Conservation (phyloP, 371 early-diverging fungal species). For the Circinella umbellata region DNA sequence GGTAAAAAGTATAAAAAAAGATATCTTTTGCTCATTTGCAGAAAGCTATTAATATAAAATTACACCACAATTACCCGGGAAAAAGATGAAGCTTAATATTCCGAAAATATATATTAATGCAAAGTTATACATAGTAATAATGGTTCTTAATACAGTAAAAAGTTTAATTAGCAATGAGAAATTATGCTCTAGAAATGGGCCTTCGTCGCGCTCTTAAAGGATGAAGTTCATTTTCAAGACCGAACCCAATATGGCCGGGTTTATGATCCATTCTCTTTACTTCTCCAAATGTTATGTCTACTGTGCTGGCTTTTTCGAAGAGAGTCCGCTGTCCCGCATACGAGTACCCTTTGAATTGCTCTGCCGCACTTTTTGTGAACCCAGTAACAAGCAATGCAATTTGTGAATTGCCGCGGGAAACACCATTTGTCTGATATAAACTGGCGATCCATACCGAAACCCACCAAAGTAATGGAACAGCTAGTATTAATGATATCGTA, state of each 20-base stretch:
- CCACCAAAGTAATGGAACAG: constrained; percentile 21
- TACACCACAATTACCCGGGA: neutral
- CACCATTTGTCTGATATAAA: constrained; percentile 17
- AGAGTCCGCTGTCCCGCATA: constrained; percentile 15
- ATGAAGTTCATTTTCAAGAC: constrained; percentile 18
- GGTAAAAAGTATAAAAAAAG: too few relatives aligned
- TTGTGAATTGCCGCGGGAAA: constrained; percentile 25
- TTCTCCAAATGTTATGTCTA: constrained; percentile 22
- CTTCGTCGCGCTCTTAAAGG: constrained; percentile 15
- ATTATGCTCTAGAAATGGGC: constrained; percentile 3
- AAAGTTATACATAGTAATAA: neutral
- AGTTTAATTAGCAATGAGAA: constrained; percentile 7
- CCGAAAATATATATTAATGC: neutral
- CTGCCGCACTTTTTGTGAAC: constrained; percentile 1
- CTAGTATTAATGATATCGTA: constrained; percentile 1
- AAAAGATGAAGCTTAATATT: neutral
- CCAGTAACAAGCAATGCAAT: constrained; percentile 21
- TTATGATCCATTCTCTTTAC: neutral
- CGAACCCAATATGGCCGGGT: constrained; percentile 23
- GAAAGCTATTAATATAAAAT: too few relatives aligned
- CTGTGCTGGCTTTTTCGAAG: constrained; percentile 11
- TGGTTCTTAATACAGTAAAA: neutral
- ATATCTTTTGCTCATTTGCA: too few relatives aligned
- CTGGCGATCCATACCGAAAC: constrained; percentile 17
- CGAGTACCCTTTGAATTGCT: constrained; percentile 16